Evolutionary conservation across 148 eudicot genomes (phyloP), one percentile per base, ranked within the genome.

Genomic region (Rhododendron ovatum): DNA sequence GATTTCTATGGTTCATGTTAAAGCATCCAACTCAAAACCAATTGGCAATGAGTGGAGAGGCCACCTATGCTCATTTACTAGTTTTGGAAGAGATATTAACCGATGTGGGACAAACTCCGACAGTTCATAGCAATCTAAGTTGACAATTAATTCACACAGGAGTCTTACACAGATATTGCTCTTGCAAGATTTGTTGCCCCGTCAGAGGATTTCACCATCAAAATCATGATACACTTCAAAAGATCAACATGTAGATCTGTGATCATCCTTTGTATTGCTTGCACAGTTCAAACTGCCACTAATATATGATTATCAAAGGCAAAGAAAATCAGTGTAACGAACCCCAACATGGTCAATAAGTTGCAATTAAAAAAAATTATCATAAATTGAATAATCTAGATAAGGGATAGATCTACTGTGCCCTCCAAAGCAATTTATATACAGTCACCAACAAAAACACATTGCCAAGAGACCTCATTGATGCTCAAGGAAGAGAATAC

Each of bases 151-250:
- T 5, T 47, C 17, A 0, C 20, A 24, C 8, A 53, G 20, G 53
- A 28, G 67, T 48, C 83, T 81, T 81, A 53, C 83, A 81, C 83
- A 30, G 67, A 81, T 53, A 53, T 17, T 30, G 83, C 83, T 43
- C 83, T 81, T 55, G 83, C 83, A 47, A 81, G 65, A 53, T 53
- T 17, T 53, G 67, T 12, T 81, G 67, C 65, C n/a, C 83, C 83
- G 0, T 53, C 45, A 17, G 67, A 33, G 35, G 83, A 81, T 30
- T 81, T 53, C 39, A 18, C 78, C 65, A 81, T 33, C 20, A 81
- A 53, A 81, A 53, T 47, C 67, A 81, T 53, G 15, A 81, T 81
- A 4, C 7, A 45, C 67, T 81, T 81, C 9, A 53, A 81, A 28
- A 80, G 22, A 80, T 80, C 82, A 26, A 37, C 51, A 53, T 48